phyloP scores from a whole-genome alignment of 148 eudicot genomes.

The Spergularia marina region DNA sequence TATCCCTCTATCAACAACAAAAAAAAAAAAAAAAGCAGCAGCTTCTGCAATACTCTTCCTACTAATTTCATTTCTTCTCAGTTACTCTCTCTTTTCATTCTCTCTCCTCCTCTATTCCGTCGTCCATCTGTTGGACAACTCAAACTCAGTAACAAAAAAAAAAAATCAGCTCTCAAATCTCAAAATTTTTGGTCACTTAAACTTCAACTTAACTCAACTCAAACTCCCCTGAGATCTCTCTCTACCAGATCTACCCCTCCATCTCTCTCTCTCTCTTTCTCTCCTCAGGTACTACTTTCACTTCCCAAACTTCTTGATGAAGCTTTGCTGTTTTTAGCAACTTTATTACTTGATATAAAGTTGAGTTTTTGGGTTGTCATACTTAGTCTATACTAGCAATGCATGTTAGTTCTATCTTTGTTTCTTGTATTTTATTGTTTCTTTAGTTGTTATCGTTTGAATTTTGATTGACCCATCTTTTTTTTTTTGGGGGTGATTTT shows the following conservation, averaged over 20 bases:
- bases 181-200: too few relatives aligned
- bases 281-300: constrained; percentile 7
- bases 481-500: background rate
- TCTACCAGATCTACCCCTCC: constrained; percentile 24
- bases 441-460: background rate
- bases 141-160: too few relatives aligned
- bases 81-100: background rate
- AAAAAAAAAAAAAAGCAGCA: too few relatives aligned
- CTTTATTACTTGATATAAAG: background rate
- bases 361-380: background rate
- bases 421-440: background rate
- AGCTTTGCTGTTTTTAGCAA: background rate
- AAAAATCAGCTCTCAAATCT: too few relatives aligned
- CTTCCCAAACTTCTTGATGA: background rate
- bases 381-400: background rate
- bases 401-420: background rate
- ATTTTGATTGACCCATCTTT: background rate
- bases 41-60: too few relatives aligned
- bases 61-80: too few relatives aligned
- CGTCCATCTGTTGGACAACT: too few relatives aligned
- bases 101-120: background rate
- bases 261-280: constrained; percentile 6
- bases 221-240: constrained; percentile 34
- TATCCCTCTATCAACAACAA: too few relatives aligned
- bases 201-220: too few relatives aligned